phyloP scores from a whole-genome alignment of 2,329 filamentous ascomycete genomes.

The Truncatella angustata region DNA sequence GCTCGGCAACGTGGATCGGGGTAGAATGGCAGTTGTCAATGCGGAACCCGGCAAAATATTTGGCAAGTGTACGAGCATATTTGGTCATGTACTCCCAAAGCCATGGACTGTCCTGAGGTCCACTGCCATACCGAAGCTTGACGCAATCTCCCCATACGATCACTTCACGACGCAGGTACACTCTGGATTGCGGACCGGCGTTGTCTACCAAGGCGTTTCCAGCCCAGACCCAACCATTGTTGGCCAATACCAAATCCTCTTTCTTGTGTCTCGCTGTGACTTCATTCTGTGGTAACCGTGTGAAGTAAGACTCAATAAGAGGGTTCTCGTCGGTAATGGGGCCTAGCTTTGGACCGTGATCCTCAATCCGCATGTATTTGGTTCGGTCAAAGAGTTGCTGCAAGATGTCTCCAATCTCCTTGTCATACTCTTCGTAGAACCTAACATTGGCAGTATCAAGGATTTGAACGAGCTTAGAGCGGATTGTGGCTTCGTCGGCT shows the following conservation, averaged over 20 bases:
- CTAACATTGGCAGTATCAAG: slow-evolving; percentile 83
- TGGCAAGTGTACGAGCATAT: slow-evolving; percentile 89
- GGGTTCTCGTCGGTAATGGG: slow-evolving; percentile 74
- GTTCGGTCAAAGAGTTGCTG: slow-evolving; percentile 92
- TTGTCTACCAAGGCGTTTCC: slow-evolving; percentile 94
- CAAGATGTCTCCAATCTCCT: slow-evolving; percentile 76
- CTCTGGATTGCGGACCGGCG: slow-evolving; percentile 81
- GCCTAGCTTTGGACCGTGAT: slow-evolving; percentile 83
- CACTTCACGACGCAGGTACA: slow-evolving; percentile 94
- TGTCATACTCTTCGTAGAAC: slow-evolving; percentile 90
- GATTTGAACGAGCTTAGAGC: slow-evolving; percentile 58
- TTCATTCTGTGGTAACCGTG: slow-evolving; percentile 76
- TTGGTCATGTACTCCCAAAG: slow-evolving; percentile 95
- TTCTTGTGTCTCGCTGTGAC: slow-evolving; percentile 73
- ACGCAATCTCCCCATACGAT: slow-evolving; percentile 99
- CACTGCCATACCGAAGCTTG: slow-evolving; percentile 84
- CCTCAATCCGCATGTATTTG: slow-evolving; percentile 92
- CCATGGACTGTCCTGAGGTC: slow-evolving; percentile 83
- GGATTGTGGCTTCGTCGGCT: slow-evolving; percentile 49
- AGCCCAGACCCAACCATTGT: slow-evolving; percentile 99
- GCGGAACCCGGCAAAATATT: slow-evolving; percentile 90
- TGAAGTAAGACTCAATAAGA: slow-evolving; percentile 93
- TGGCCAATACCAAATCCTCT: slow-evolving; percentile 78
- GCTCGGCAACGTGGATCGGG: slow-evolving; percentile 88
- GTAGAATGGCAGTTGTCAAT: slow-evolving; percentile 99